These are phyloP conservation scores for Malus sylvestris DNA, from an alignment of 306 rosid species.

Conservation along the genomic window DNA sequence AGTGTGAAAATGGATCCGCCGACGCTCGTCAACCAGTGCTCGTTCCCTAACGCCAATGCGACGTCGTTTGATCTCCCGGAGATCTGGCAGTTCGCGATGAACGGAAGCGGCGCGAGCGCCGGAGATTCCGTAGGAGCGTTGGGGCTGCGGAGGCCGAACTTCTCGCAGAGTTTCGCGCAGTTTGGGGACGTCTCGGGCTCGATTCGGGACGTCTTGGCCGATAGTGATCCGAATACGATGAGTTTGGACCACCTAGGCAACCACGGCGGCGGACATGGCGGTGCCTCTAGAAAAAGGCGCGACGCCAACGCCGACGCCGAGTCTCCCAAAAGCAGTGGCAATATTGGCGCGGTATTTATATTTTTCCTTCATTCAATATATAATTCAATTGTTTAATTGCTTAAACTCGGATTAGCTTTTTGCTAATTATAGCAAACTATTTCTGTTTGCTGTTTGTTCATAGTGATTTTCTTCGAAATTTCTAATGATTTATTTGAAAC, in stretches of 20 bases:
- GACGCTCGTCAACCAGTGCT: slow-evolving; percentile 35
- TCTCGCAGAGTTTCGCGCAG: slow-evolving; percentile 34
- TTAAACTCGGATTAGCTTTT: neutral
- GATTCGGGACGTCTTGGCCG: slow-evolving; percentile 33
- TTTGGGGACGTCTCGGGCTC: slow-evolving; percentile 32
- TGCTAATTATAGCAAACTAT: neutral
- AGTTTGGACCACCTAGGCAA: slow-evolving; percentile 29
- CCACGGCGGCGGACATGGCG: neutral
- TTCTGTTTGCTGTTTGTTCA: neutral
- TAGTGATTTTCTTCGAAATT: neutral
- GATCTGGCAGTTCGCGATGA: slow-evolving; percentile 72
- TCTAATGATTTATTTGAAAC: neutral
- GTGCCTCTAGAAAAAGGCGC: slow-evolving; percentile 38
- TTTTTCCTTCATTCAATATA: neutral
- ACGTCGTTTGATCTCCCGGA: slow-evolving; percentile 48
- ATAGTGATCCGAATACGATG: slow-evolving; percentile 26
- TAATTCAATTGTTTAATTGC: neutral
- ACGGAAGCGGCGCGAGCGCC: neutral
- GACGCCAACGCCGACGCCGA: slow-evolving; percentile 49
- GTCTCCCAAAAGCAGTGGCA: slow-evolving; percentile 44
- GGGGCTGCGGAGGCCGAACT: slow-evolving; percentile 38
- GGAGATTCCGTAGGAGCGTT: slow-evolving; percentile 38
- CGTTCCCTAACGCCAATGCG: slow-evolving; percentile 43
- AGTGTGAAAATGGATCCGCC: slow-evolving; percentile 65
- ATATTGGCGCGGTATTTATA: slow-evolving; percentile 51